A percentile compares a stretch with the other conserved stretches of the same genome.
Conservation (phyloP, 2,329 filamentous ascomycete genomes). For the Calonectria crousiana region DNA sequence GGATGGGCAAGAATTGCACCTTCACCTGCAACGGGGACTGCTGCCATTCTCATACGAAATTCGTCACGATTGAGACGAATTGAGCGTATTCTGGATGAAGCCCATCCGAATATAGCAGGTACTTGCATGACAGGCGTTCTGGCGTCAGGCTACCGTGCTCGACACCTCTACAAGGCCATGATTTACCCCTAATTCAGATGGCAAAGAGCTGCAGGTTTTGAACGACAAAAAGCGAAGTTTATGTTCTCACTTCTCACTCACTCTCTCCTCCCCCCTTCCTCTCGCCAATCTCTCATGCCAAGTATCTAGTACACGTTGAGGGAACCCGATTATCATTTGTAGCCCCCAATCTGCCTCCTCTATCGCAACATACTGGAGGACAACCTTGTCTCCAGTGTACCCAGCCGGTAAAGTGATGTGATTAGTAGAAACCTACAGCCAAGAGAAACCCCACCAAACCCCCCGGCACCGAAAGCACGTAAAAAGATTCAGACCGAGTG, state of each 20-base stretch:
- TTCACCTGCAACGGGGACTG: not conserved
- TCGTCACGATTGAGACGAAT: not conserved
- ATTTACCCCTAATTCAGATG: not conserved
- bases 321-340: constrained; percentile 29
- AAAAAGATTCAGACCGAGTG: constrained; percentile 24
- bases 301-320: constrained; percentile 45
- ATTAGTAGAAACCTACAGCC: constrained; percentile 36
- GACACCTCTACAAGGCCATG: no score
- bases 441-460: constrained; percentile 26
- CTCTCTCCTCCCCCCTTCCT: not conserved
- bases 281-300: constrained; percentile 18
- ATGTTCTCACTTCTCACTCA: constrained; percentile 29
- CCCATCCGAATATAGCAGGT: not conserved
- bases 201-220: not conserved
- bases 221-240: constrained; percentile 22
- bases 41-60: not conserved
- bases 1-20: not conserved
- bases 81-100: not conserved
- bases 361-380: constrained; percentile 33
- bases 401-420: constrained; percentile 32
- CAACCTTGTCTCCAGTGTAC: constrained; percentile 24
- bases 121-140: not conserved
- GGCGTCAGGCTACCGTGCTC: not conserved
- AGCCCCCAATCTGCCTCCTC: constrained; percentile 27
- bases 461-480: constrained; percentile 16